phyloP scores from a whole-genome alignment of 192 early-diverging fungal species.

The Dimargaris xerosporica region DNA sequence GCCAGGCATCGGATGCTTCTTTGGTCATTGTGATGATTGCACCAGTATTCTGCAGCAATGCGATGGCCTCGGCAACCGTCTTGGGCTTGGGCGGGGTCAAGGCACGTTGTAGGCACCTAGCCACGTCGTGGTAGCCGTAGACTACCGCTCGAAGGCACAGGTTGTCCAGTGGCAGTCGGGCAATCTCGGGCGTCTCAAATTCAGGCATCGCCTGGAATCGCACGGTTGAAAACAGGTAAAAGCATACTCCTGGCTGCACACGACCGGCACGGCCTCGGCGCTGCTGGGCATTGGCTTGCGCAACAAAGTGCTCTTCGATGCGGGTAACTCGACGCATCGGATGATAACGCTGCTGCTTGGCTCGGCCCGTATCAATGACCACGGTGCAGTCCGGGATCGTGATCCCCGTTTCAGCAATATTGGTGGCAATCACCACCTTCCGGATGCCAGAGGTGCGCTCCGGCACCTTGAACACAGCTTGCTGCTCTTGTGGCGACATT shows the following conservation, averaged over 20 bases:
- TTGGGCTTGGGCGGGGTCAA: background rate
- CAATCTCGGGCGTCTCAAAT: conserved; percentile 40
- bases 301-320: conserved; percentile 14
- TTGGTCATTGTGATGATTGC: conserved; percentile 15
- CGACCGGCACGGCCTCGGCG: conserved; percentile 44
- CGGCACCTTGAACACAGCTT: conserved; percentile 41
- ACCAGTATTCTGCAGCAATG: conserved; percentile 18
- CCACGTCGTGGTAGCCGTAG: background rate
- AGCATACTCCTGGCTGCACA: conserved; percentile 34
- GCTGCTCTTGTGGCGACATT: conserved; percentile 51
- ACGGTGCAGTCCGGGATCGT: conserved; percentile 68
- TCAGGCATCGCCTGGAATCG: conserved; percentile 27
- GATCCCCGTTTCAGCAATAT: conserved; percentile 72
- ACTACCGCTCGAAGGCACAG: conserved; percentile 21
- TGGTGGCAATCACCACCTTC: conserved; percentile 64
- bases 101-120: background rate
- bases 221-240: conserved; percentile 30
- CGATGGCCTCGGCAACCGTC: background rate
- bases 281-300: conserved; percentile 38
- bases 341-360: conserved; percentile 42
- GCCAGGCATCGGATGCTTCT: too few species aligned
- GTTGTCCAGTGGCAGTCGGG: conserved; percentile 31
- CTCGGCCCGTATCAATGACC: conserved; percentile 63
- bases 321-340: conserved; percentile 25
- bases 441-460: conserved; percentile 27